Evolutionary conservation across 257 asterid genomes (phyloP).

Genomic region (Buddleja alternifolia): DNA sequence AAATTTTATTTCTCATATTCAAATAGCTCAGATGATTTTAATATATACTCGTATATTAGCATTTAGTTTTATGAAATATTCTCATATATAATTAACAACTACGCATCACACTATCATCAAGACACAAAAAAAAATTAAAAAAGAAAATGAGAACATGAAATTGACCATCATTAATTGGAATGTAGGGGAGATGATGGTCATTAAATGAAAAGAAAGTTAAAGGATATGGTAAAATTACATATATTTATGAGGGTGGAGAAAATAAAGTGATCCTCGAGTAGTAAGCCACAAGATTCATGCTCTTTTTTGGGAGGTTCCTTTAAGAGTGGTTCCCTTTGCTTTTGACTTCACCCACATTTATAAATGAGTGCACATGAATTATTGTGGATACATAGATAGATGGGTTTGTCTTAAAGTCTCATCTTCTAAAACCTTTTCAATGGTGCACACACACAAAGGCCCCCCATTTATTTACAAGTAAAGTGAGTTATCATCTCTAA

Average conservation of each 20-base stretch:
- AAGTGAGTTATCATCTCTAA: too few species aligned
- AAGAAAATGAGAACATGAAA: too few species aligned
- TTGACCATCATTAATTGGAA: slow-evolving; percentile 16
- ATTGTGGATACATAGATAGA: slow-evolving; percentile 32
- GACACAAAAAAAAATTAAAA: too few species aligned
- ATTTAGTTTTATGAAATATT: too few species aligned
- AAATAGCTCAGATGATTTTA: too few species aligned
- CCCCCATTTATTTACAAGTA: background rate
- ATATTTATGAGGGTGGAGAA: slow-evolving; percentile 23
- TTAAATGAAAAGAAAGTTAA: slow-evolving; percentile 17
- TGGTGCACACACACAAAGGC: background rate
- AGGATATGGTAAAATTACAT: slow-evolving; percentile 19
- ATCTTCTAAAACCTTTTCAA: slow-evolving; percentile 22
- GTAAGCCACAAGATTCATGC: slow-evolving; percentile 56
- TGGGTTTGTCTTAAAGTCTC: slow-evolving; percentile 54
- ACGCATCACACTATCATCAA: too few species aligned
- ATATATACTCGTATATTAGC: too few species aligned
- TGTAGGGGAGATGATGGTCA: slow-evolving; percentile 3
- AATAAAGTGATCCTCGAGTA: slow-evolving; percentile 30
- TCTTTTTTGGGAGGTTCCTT: slow-evolving; percentile 15
- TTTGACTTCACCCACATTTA: slow-evolving; percentile 53
- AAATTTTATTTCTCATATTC: too few species aligned
- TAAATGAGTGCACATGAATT: slow-evolving; percentile 76
- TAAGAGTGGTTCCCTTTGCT: slow-evolving; percentile 38
- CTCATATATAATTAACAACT: too few species aligned